phyloP scores from a whole-genome alignment of 176 grass and related monocot species.

The Eremochloa ophiuroides region DNA sequence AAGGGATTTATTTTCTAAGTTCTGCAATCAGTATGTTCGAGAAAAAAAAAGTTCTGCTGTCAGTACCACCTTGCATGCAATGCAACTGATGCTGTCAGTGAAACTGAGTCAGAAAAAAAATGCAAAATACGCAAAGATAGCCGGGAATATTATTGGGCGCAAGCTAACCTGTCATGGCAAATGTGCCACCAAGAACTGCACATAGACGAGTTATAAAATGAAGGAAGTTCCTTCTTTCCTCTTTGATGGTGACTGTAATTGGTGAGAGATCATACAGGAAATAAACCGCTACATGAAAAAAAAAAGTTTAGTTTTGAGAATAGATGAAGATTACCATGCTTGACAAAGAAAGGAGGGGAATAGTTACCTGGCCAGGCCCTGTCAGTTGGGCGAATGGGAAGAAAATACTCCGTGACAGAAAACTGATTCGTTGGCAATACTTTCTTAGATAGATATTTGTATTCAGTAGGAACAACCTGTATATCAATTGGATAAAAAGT shows the following conservation, averaged over 20 bases:
- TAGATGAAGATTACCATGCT: background rate
- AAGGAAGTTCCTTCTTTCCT: slow-evolving; percentile 90
- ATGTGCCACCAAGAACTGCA: slow-evolving; percentile 97
- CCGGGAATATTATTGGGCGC: background rate
- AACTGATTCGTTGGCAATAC: slow-evolving; percentile 97
- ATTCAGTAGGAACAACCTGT: slow-evolving; percentile 97
- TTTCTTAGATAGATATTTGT: slow-evolving; percentile 88
- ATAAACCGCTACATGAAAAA: slow-evolving; percentile 66
- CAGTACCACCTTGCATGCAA: background rate
- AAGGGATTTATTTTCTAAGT: background rate
- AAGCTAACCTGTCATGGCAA: slow-evolving; percentile 87
- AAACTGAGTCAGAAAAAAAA: background rate
- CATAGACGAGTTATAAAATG: slow-evolving; percentile 95
- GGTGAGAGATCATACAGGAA: slow-evolving; percentile 98
- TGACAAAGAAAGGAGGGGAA: background rate
- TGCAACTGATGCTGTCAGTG: background rate
- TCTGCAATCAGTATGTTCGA: too few relatives aligned
- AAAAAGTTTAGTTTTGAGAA: slow-evolving; percentile 20
- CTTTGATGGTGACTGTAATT: slow-evolving; percentile 95
- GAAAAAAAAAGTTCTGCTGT: background rate
- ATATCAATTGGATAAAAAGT: slow-evolving; percentile 25
- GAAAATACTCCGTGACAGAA: slow-evolving; percentile 96
- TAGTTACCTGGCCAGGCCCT: slow-evolving; percentile 85
- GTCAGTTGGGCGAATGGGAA: slow-evolving; percentile 60
- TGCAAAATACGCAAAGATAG: background rate